Percentiles rank a stretch among this genome's conserved stretches.
phyloP scores from a whole-genome alignment of 768 basidiomycete species.

The Rhodosporidiobolus sp. region DNA sequence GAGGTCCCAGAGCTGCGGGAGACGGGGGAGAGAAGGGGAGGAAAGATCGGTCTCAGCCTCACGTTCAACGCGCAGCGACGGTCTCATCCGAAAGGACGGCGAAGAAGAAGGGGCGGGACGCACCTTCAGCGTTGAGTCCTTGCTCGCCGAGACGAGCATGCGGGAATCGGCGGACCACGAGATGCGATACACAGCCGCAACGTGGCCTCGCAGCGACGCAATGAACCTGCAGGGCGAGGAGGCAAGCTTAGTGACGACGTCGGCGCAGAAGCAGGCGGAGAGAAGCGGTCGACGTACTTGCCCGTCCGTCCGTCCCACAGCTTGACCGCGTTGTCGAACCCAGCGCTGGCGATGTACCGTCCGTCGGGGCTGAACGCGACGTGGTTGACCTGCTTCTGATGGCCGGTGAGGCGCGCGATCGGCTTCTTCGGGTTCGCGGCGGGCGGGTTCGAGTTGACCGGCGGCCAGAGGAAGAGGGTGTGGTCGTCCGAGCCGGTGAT shows the following conservation, averaged over 20 bases:
- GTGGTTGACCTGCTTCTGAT: conserved; percentile 90
- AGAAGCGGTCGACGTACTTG: conserved; percentile 49
- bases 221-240: conserved; percentile 62
- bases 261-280: neutral
- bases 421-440: conserved; percentile 64
- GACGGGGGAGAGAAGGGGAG: neutral
- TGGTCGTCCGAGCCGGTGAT: conserved; percentile 98
- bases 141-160: conserved; percentile 87
- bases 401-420: conserved; percentile 77
- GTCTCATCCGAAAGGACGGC: neutral
- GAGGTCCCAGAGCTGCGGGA: conserved; percentile 81
- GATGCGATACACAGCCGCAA: conserved; percentile 88
- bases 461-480: conserved; percentile 92
- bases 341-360: conserved; percentile 81
- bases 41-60: neutral
- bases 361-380: conserved; percentile 95
- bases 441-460: conserved; percentile 51
- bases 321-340: conserved; percentile 85
- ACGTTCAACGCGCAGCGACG: neutral
- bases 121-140: conserved; percentile 93
- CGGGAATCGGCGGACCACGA: conserved; percentile 94
- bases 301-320: conserved; percentile 74
- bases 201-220: conserved; percentile 84
- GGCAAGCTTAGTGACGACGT: neutral
- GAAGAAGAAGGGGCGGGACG: conserved; percentile 39